Evolutionary conservation across 108 stramenopile species (phyloP).

Genomic region (Aurantiochytrium sp.): DNA sequence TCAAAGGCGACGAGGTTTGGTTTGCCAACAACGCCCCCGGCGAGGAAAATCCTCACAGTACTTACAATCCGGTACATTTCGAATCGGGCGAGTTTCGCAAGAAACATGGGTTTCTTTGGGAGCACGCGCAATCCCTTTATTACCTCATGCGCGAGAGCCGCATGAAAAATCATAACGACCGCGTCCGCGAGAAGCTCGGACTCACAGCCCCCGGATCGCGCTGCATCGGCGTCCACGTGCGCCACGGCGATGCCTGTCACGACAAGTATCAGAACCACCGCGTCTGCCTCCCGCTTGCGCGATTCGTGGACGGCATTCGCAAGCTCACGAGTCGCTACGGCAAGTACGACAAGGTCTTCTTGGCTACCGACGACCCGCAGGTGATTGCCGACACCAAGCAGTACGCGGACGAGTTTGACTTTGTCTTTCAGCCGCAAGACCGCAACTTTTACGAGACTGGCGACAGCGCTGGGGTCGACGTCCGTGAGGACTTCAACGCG

Average conservation of each 20-base stretch:
- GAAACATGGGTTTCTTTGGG: background rate
- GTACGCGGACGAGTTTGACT: background rate
- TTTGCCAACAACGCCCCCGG: constrained; percentile 3
- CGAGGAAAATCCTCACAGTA: background rate
- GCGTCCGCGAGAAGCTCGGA: background rate
- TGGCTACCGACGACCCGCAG: background rate
- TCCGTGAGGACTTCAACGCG: background rate
- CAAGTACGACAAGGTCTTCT: background rate
- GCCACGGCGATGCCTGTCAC: constrained; percentile 8
- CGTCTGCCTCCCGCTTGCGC: background rate
- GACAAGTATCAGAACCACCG: constrained; percentile 14
- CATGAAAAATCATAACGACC: background rate
- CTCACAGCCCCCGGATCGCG: background rate
- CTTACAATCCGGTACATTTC: background rate
- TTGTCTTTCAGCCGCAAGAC: background rate
- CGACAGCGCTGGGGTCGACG: background rate
- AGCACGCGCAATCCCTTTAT: background rate
- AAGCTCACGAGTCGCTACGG: background rate
- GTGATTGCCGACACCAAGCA: background rate
- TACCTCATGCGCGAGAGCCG: background rate
- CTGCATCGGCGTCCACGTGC: background rate
- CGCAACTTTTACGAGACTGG: constrained; percentile 19
- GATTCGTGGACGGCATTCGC: background rate
- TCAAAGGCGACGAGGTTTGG: constrained; percentile 10
- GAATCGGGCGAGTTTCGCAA: background rate